Conservation (phyloP, 768 basidiomycete genomes). For the Trametes sanguinea region DNA sequence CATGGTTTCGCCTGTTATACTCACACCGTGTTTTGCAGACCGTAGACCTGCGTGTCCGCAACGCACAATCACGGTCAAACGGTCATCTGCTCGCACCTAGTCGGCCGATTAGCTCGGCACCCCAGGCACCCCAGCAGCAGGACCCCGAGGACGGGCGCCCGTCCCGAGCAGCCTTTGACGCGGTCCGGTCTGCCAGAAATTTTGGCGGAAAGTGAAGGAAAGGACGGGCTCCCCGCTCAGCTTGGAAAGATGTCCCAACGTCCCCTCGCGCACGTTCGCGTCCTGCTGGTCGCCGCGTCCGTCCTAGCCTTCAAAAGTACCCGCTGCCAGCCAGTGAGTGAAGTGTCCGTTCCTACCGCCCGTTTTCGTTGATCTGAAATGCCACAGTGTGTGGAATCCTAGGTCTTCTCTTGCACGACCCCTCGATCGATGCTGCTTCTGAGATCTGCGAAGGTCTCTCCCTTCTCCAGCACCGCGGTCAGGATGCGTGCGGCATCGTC, state of each 20-base stretch:
- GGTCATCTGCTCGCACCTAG: background rate
- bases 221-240: background rate
- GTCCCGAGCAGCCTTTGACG: background rate
- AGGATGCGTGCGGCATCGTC: constrained; percentile 97
- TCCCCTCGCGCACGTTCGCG: constrained; percentile 15
- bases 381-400: constrained; percentile 86
- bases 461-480: constrained; percentile 93
- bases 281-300: constrained; percentile 3
- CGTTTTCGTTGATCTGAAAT: constrained; percentile 13
- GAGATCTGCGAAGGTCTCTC: constrained; percentile 97
- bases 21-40: background rate
- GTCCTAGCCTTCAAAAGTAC: constrained; percentile 2
- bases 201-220: constrained; percentile 10
- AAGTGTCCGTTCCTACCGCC: background rate
- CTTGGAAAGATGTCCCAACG: constrained; percentile 19
- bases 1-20: background rate
- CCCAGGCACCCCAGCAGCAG: constrained; percentile 10
- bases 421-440: constrained; percentile 69
- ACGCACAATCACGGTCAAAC: background rate
- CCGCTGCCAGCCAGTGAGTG: constrained; percentile 32
- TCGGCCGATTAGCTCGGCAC: constrained; percentile 17
- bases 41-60: background rate
- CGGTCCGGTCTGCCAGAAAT: constrained; percentile 17
- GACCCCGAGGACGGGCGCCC: constrained; percentile 15
- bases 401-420: constrained; percentile 82